A percentile compares a stretch with the other conserved stretches of the same genome.
phyloP scores from a whole-genome alignment of 495 filamentous ascomycete genomes.

The Astrothelium subdiscretum region DNA sequence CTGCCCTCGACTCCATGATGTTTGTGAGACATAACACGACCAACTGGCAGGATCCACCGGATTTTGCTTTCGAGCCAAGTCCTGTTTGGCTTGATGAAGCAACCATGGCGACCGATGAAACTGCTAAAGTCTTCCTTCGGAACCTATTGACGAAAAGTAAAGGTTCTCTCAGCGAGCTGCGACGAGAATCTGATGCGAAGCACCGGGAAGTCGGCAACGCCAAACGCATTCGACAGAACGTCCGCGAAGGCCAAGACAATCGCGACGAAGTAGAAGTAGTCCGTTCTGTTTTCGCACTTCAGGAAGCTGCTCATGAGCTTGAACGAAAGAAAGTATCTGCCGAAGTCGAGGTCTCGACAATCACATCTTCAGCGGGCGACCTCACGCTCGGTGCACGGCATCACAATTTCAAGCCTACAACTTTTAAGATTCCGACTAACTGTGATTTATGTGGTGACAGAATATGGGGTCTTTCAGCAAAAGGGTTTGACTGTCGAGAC shows the following conservation, averaged over 20 bases:
- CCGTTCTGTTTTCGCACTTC: constrained; percentile 58
- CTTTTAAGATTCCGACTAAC: constrained; percentile 97
- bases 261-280: constrained; percentile 74
- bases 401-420: constrained; percentile 93
- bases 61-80: constrained; percentile 85
- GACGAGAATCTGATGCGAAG: constrained; percentile 73
- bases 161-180: constrained; percentile 60
- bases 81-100: constrained; percentile 96
- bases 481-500: constrained; percentile 88
- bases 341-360: constrained; percentile 84
- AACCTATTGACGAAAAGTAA: constrained; percentile 90
- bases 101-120: constrained; percentile 66
- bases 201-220: constrained; percentile 66
- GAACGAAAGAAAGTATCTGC: constrained; percentile 76
- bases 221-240: constrained; percentile 56
- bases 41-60: constrained; percentile 65
- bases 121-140: constrained; percentile 77
- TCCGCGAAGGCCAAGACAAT: constrained; percentile 64
- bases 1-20: constrained; percentile 90
- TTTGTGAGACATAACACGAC: constrained; percentile 84
- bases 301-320: constrained; percentile 77
- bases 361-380: constrained; percentile 77
- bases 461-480: constrained; percentile 92
- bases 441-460: constrained; percentile 93
- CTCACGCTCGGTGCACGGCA: constrained; percentile 81